phyloP scores from a whole-genome alignment of 345 rosid species.

The Eucalyptus decipiens region DNA sequence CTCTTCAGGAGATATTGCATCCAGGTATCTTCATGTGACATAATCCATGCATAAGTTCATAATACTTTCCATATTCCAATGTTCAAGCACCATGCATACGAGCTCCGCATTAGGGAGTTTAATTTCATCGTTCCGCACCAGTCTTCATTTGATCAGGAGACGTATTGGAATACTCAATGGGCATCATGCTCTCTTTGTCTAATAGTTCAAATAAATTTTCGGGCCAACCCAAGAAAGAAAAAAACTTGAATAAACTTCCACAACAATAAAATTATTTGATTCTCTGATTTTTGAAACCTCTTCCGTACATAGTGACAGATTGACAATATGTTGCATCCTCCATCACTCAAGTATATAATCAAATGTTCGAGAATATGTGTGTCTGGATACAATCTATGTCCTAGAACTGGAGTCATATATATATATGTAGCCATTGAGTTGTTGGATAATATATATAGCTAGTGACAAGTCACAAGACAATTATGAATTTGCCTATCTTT shows the following conservation, averaged over 20 bases:
- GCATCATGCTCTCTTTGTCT: background rate
- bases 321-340: background rate
- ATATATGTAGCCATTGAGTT: background rate
- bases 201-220: background rate
- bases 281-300: background rate
- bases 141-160: background rate
- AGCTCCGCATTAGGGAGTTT: background rate
- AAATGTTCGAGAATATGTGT: background rate
- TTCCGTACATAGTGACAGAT: background rate
- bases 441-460: background rate
- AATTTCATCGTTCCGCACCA: background rate
- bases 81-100: background rate
- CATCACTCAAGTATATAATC: background rate
- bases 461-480: background rate
- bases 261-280: background rate
- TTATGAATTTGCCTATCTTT: background rate
- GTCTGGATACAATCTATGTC: background rate
- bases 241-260: background rate
- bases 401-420: background rate
- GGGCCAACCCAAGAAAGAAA: background rate
- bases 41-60: background rate
- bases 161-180: background rate
- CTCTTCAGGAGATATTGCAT: background rate
- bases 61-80: background rate
- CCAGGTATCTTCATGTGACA: background rate